These are phyloP conservation scores for Yamadazyma jaroonii DNA, from an alignment of 1,139 yeast genomes.

Conservation along the genomic window DNA sequence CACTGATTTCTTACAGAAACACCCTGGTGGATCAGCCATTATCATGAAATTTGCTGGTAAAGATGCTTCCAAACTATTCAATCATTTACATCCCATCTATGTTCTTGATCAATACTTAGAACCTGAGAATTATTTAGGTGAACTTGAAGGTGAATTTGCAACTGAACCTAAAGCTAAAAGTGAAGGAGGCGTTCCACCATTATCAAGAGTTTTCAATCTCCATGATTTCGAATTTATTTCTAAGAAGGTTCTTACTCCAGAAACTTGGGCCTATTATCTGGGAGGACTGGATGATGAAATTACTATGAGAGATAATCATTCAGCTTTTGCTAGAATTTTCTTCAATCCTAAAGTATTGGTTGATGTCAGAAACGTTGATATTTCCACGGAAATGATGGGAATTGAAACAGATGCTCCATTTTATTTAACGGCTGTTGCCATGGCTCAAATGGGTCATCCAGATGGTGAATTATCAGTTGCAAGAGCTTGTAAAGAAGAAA, in stretches of 20 bases:
- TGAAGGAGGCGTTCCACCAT: constrained; percentile 36
- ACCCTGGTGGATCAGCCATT: constrained; percentile 28
- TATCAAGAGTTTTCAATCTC: constrained; percentile 55
- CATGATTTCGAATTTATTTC: constrained; percentile 80
- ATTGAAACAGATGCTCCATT: constrained; percentile 48
- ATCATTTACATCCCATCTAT: constrained; percentile 9
- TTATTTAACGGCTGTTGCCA: constrained; percentile 58
- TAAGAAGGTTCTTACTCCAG: constrained; percentile 58
- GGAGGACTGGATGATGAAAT: constrained; percentile 90
- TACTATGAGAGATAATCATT: constrained; percentile 77
- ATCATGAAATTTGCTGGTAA: constrained; percentile 26
- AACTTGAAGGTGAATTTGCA: constrained; percentile 5
- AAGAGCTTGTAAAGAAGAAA: constrained; percentile 44
- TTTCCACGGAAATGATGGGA: constrained; percentile 53
- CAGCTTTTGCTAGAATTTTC: constrained; percentile 75
- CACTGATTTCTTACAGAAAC: constrained; percentile 21
- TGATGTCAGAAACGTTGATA: constrained; percentile 52
- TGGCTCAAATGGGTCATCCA: constrained; percentile 53
- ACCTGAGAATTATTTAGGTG: constrained; percentile 8
- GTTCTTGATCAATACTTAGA: constrained; percentile 8
- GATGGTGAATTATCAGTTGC: constrained; percentile 56
- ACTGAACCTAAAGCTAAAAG: constrained; percentile 3
- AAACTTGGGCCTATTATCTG: constrained; percentile 85
- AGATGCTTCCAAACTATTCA: constrained; percentile 20
- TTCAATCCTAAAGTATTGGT: constrained; percentile 75